Evolutionary conservation across 2,329 filamentous ascomycete genomes (phyloP).

Genomic region (Emergomyces orientalis): DNA sequence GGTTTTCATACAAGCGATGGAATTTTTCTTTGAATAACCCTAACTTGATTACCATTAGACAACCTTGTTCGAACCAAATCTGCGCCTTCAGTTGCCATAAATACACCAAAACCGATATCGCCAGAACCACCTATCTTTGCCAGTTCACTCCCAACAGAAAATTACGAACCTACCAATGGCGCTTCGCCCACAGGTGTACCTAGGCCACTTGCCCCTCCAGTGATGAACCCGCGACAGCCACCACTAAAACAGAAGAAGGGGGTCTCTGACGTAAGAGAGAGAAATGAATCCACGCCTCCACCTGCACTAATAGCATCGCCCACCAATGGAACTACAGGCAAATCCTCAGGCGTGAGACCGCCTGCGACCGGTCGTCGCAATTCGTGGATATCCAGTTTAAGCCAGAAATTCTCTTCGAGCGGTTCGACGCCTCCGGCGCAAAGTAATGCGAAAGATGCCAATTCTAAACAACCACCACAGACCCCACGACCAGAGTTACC

Average conservation of each 20-base stretch:
- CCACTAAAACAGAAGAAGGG: conserved; percentile 9
- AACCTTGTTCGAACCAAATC: conserved; percentile 31
- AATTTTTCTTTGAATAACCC: conserved; percentile 9
- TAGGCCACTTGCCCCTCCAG: not conserved
- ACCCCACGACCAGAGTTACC: conserved; percentile 25
- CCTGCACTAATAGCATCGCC: not conserved
- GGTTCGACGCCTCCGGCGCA: conserved; percentile 35
- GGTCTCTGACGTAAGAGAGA: not conserved
- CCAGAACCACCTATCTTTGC: not conserved
- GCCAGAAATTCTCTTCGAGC: conserved; percentile 72
- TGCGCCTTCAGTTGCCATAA: conserved; percentile 21
- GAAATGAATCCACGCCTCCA: not conserved
- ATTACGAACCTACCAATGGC: not conserved
- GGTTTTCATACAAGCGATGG: not conserved
- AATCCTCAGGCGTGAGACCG: conserved; percentile 8
- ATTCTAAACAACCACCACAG: conserved; percentile 24
- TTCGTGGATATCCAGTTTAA: conserved; percentile 91
- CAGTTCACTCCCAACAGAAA: conserved; percentile 1
- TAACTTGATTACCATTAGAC: conserved; percentile 18
- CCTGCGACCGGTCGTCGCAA: conserved; percentile 48
- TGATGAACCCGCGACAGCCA: not conserved
- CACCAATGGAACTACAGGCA: not conserved
- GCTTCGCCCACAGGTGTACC: not conserved
- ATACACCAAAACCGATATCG: not conserved
- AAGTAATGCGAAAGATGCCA: conserved; percentile 24